Conservation (phyloP, 768 basidiomycete species). For the Paxillus ammoniavirescens region DNA sequence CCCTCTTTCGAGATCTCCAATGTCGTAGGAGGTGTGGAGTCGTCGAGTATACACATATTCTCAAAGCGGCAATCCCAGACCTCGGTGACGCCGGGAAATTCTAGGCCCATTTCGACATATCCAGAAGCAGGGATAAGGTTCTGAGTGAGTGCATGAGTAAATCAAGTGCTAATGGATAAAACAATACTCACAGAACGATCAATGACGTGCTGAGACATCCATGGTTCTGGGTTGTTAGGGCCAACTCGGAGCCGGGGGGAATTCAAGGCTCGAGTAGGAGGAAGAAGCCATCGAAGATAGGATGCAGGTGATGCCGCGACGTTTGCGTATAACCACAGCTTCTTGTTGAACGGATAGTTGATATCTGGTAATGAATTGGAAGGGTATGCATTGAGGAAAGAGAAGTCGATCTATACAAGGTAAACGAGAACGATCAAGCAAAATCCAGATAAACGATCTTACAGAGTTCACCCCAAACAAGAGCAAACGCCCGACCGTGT, state of each 20-base stretch:
- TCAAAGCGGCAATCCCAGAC: not conserved
- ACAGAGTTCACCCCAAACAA: not conserved
- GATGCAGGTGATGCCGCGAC: not conserved
- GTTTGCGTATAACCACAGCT: not conserved
- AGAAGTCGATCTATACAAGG: slow-evolving; percentile 35
- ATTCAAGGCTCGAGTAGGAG: slow-evolving; percentile 23
- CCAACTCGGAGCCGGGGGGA: slow-evolving; percentile 10
- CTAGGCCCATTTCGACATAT: slow-evolving; percentile 37
- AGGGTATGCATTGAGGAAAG: not conserved
- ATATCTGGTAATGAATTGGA: too few species aligned
- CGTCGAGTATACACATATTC: not conserved
- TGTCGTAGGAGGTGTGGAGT: not conserved
- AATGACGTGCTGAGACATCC: slow-evolving; percentile 25
- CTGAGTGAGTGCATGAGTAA: slow-evolving; percentile 35
- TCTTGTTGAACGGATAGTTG: not conserved
- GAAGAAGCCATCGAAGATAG: slow-evolving; percentile 22
- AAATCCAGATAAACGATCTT: too few species aligned
- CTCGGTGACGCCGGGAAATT: not conserved
- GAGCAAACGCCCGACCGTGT: slow-evolving; percentile 11
- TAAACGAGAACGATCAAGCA: not conserved
- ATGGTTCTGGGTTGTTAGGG: slow-evolving; percentile 3
- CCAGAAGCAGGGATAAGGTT: slow-evolving; percentile 42
- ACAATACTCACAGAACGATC: slow-evolving; percentile 31
- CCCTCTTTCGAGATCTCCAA: not conserved
- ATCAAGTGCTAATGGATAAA: slow-evolving; percentile 27